Conservation (phyloP, 257 asterid genomes). For the Rhazya stricta region DNA sequence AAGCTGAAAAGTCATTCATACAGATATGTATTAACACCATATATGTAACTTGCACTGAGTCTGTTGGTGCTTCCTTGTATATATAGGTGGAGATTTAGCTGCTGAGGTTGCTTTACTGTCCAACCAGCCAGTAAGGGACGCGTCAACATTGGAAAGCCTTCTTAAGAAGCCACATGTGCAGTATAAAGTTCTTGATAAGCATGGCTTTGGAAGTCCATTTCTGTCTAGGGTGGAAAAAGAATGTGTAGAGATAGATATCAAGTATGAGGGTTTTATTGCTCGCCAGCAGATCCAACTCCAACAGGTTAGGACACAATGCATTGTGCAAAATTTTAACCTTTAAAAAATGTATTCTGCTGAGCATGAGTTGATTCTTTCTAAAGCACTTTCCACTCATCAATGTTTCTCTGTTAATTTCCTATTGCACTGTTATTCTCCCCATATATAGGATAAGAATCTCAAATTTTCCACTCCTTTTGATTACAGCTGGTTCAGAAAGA, state of each 20-base stretch:
- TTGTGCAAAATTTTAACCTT: not conserved
- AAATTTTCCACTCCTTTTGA: constrained; percentile 21
- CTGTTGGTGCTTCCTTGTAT: constrained; percentile 1
- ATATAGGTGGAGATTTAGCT: constrained; percentile 77
- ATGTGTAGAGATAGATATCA: constrained; percentile 87
- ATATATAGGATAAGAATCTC: not conserved
- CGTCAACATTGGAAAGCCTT: constrained; percentile 79
- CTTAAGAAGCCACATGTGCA: constrained; percentile 93
- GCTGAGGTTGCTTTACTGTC: constrained; percentile 64
- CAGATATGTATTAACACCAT: not conserved
- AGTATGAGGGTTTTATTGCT: constrained; percentile 87
- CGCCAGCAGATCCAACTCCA: constrained; percentile 88
- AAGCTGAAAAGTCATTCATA: not conserved
- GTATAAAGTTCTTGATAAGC: constrained; percentile 72
- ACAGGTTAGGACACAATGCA: constrained; percentile 46
- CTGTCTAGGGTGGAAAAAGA: constrained; percentile 77
- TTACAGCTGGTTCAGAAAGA: constrained; percentile 81
- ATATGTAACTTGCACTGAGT: not conserved
- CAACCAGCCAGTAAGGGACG: constrained; percentile 77
- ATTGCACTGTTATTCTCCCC: constrained; percentile 1
- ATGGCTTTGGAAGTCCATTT: constrained; percentile 75
- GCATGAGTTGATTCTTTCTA: not conserved
- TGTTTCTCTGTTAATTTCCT: not conserved
- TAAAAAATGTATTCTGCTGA: not conserved
- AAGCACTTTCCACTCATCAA: not conserved